These are phyloP conservation scores for Pseudogymnoascus sp. DNA, from an alignment of 2,329 filamentous ascomycete species.

Conservation along the genomic window DNA sequence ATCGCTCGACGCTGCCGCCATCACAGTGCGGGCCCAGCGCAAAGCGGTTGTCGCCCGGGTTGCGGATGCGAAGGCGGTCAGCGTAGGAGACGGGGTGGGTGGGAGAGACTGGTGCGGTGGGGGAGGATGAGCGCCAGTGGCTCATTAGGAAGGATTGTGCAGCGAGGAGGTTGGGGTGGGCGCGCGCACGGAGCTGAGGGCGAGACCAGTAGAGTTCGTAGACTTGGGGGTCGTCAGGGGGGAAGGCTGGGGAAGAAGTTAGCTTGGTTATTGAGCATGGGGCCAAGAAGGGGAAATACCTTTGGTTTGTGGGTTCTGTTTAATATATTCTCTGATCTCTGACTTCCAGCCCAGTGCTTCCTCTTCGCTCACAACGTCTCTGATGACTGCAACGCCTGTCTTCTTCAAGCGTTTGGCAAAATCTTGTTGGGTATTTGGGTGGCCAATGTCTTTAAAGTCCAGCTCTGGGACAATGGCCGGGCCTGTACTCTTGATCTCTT, in stretches of 20 bases:
- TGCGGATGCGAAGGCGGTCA: conserved; percentile 56
- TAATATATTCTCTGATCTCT: conserved; percentile 57
- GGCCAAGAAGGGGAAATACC: conserved; percentile 13
- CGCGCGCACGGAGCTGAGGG: conserved; percentile 59
- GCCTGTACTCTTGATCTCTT: conserved; percentile 37
- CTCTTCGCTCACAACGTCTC: conserved; percentile 54
- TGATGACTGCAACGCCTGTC: conserved; percentile 42
- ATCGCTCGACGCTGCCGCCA: conserved; percentile 66
- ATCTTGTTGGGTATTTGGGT: conserved; percentile 12
- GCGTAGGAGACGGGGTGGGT: conserved; percentile 58
- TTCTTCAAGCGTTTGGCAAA: conserved; percentile 19
- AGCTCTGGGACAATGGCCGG: conserved; percentile 46
- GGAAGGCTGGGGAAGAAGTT: conserved; percentile 45
- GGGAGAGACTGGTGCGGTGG: conserved; percentile 38
- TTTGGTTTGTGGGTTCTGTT: conserved; percentile 52
- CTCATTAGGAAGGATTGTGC: conserved; percentile 55
- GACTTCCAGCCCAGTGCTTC: conserved; percentile 60
- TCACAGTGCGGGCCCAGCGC: conserved; percentile 67
- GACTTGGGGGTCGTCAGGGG: conserved; percentile 58
- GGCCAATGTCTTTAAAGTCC: conserved; percentile 37
- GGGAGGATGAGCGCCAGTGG: conserved; percentile 45
- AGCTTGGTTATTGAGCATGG: not conserved
- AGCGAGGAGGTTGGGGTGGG: conserved; percentile 54
- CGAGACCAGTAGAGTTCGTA: conserved; percentile 71
- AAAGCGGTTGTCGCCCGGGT: conserved; percentile 63